These are phyloP conservation scores for Ceratonia siliqua DNA, from an alignment of 306 rosid genomes.

Conservation along the genomic window DNA sequence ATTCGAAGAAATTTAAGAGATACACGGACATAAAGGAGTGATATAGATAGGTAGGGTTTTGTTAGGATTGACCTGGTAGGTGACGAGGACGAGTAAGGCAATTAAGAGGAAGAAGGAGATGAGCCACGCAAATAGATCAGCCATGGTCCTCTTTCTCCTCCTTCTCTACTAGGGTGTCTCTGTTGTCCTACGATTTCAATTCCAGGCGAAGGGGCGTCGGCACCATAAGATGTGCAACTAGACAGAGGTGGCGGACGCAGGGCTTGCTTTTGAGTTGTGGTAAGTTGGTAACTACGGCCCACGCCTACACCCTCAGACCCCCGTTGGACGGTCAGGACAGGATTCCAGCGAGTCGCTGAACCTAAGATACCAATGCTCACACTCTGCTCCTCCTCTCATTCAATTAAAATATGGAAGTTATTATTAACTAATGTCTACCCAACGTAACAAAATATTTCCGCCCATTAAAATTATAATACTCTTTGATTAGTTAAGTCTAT, in stretches of 20 bases:
- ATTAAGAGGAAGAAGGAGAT: slow-evolving; percentile 86
- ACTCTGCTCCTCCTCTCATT: not conserved
- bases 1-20: not conserved
- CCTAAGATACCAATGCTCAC: not conserved
- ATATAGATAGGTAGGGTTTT: not conserved
- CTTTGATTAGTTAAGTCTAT: too few relatives aligned
- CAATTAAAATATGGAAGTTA: too few relatives aligned
- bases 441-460: too few relatives aligned
- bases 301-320: not conserved
- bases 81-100: slow-evolving; percentile 68
- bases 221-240: slow-evolving; percentile 12
- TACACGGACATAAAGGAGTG: not conserved
- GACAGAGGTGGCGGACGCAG: not conserved
- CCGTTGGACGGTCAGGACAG: not conserved
- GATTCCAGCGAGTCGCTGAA: not conserved
- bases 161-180: not conserved
- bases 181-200: not conserved
- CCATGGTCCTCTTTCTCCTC: slow-evolving; percentile 54
- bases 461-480: too few relatives aligned
- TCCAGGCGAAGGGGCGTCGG: slow-evolving; percentile 7
- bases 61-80: slow-evolving; percentile 68
- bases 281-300: not conserved
- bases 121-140: slow-evolving; percentile 75
- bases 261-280: not conserved
- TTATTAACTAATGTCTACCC: too few relatives aligned